These are phyloP conservation scores for Schwanniomyces vanrijiae DNA, from an alignment of 805 yeast genomes.

Conservation along the genomic window DNA sequence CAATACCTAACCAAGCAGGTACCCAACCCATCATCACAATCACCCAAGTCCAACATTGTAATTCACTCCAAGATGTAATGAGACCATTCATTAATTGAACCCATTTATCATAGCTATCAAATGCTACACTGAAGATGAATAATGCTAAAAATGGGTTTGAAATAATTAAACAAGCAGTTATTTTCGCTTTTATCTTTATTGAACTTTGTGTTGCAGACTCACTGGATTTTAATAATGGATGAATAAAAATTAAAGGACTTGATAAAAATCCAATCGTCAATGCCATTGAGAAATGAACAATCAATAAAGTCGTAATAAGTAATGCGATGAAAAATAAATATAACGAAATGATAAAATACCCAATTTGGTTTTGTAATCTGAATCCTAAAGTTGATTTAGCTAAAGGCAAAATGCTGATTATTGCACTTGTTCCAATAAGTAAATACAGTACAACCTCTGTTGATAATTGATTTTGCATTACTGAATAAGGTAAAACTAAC, in stretches of 20 bases:
- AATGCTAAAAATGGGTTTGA: conserved; percentile 53
- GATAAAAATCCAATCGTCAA: conserved; percentile 67
- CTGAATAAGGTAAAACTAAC: conserved; percentile 22
- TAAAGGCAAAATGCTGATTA: conserved; percentile 16
- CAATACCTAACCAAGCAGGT: conserved; percentile 68
- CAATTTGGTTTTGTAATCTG: conserved; percentile 17
- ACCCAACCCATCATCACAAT: conserved; percentile 74
- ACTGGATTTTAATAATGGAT: conserved; percentile 24
- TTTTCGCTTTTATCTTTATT: conserved; percentile 15
- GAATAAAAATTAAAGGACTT: conserved; percentile 70
- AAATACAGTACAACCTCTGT: conserved; percentile 15
- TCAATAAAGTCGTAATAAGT: conserved; percentile 68
- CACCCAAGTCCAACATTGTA: conserved; percentile 86
- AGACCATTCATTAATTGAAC: conserved; percentile 50
- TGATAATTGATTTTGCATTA: not conserved
- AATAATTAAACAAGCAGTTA: conserved; percentile 34
- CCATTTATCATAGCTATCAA: conserved; percentile 31
- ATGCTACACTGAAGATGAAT: conserved; percentile 23
- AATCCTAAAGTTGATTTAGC: conserved; percentile 4
- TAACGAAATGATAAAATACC: conserved; percentile 41
- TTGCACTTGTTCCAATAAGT: conserved; percentile 11
- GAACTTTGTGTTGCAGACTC: not conserved
- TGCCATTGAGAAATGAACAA: conserved; percentile 83
- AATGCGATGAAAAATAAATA: conserved; percentile 60
- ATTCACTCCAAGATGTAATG: conserved; percentile 60